Percentiles rank a stretch among this genome's conserved stretches.
Evolutionary conservation across 2,329 filamentous ascomycete species (phyloP).

Genomic region (Penicillium vulpinum): DNA sequence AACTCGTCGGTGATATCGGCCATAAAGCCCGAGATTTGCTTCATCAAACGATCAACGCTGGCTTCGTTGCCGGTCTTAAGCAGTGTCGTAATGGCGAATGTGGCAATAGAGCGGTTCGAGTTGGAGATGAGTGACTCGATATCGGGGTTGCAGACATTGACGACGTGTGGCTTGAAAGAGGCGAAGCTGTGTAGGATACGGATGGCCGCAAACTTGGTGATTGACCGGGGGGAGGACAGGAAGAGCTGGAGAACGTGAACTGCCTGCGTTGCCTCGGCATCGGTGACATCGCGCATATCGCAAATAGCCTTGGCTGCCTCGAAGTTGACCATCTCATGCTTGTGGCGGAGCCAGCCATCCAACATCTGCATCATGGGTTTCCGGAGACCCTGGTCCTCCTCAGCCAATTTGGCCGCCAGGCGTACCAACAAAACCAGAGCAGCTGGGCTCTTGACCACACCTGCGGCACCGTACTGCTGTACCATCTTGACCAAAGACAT

Average conservation of each 20-base stretch:
- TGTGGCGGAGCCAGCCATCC: constrained; percentile 94
- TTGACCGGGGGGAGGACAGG: constrained; percentile 89
- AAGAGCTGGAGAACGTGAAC: constrained; percentile 96
- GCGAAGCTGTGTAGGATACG: constrained; percentile 95
- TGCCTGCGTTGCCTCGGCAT: constrained; percentile 85
- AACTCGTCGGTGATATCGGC: constrained; percentile 98
- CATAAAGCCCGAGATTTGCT: constrained; percentile 98
- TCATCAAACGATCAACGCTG: constrained; percentile 95
- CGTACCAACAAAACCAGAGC: constrained; percentile 90
- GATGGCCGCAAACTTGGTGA: constrained; percentile 96
- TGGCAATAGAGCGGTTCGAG: constrained; percentile 94
- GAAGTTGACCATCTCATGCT: constrained; percentile 99
- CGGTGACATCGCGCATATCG: constrained; percentile 88
- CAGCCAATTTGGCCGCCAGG: constrained; percentile 87
- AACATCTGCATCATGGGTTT: constrained; percentile 97
- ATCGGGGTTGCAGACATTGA: constrained; percentile 92
- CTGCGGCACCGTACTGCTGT: constrained; percentile 92
- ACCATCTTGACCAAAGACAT: constrained; percentile 99
- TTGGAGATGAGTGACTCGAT: constrained; percentile 97
- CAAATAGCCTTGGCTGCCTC: constrained; percentile 98
- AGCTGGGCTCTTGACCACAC: constrained; percentile 91
- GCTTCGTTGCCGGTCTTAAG: constrained; percentile 98
- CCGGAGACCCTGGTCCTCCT: constrained; percentile 83
- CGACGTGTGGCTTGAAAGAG: constrained; percentile 90
- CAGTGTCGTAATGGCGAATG: constrained; percentile 95